These are phyloP conservation scores for Pyropia haitanensis DNA, from an alignment of 23 red algal genomes.

Conservation along the genomic window DNA sequence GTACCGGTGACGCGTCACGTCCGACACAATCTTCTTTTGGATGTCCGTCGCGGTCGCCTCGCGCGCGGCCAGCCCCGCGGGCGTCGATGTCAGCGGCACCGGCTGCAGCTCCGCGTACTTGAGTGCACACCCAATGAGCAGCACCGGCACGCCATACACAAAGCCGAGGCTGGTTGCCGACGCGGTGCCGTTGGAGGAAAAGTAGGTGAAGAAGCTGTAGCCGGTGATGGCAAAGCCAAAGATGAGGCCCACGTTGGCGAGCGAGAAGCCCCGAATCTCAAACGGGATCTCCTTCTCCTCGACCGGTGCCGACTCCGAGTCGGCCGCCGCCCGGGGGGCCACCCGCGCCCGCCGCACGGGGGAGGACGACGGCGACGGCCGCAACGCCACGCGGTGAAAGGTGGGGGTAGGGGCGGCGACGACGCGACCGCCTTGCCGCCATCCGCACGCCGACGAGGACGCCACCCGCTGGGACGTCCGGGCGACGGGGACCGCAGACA, in stretches of 20 bases:
- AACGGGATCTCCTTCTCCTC: constrained; percentile 43
- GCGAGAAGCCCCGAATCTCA: constrained; percentile 89
- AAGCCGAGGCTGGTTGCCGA: constrained; percentile 85
- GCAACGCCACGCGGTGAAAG: too few relatives aligned
- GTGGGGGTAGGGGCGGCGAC: too few relatives aligned
- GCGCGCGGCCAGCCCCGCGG: constrained; percentile 17
- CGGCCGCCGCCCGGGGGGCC: neutral
- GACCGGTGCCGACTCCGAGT: neutral
- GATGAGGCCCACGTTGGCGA: constrained; percentile 54
- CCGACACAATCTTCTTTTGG: constrained; percentile 80
- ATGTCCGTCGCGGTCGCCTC: constrained; percentile 46
- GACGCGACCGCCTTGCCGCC: too few relatives aligned
- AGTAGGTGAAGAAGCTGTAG: constrained; percentile 80
- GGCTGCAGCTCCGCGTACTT: constrained; percentile 95
- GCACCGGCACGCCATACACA: constrained; percentile 89
- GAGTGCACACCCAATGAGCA: constrained; percentile 83
- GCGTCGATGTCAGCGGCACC: constrained; percentile 22
- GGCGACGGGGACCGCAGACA: too few relatives aligned
- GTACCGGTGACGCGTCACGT: constrained; percentile 94
- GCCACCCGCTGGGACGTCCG: too few relatives aligned
- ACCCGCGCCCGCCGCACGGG: too few relatives aligned
- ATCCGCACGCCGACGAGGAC: too few relatives aligned
- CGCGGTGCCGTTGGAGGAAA: constrained; percentile 62
- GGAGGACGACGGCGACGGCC: too few relatives aligned
- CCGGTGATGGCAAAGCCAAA: constrained; percentile 53